These are phyloP conservation scores for Jimgerdemannia flammicorona DNA, from an alignment of 192 early-diverging fungal species.

Conservation along the genomic window DNA sequence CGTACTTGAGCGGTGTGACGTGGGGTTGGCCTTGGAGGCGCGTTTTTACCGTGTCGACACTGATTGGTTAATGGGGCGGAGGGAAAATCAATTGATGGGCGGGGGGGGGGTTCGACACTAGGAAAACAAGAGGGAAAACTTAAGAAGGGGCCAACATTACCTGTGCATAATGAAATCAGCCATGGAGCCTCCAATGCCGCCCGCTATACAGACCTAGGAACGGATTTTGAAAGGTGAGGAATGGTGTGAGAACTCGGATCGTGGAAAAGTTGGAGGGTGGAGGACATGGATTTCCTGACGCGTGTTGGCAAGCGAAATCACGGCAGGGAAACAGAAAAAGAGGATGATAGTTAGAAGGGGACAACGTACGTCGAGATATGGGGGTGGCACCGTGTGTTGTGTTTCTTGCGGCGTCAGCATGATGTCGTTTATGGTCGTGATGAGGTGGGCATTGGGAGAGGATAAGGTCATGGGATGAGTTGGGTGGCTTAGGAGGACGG, in stretches of 20 bases:
- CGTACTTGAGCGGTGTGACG: slow-evolving; percentile 39
- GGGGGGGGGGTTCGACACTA: not conserved
- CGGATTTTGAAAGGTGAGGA: no score
- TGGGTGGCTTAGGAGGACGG: no score
- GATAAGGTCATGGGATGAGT: no score
- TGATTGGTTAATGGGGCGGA: not conserved
- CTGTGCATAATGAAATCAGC: slow-evolving; percentile 57
- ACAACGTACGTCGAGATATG: no score
- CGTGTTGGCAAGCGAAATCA: no score
- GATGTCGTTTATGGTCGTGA: not conserved
- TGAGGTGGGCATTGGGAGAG: no score
- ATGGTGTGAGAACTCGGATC: no score
- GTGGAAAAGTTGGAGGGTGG: no score
- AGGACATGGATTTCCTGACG: no score
- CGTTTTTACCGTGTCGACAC: slow-evolving; percentile 54
- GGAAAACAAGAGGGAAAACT: not conserved
- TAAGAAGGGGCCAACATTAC: slow-evolving; percentile 12
- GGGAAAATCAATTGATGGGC: not conserved
- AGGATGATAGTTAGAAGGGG: no score
- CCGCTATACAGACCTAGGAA: slow-evolving; percentile 41
- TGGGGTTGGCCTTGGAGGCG: slow-evolving; percentile 51
- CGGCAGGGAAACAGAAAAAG: no score
- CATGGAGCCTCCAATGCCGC: slow-evolving; percentile 47
- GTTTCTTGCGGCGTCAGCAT: not conserved
- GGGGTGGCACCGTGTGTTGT: no score